These are phyloP conservation scores for Gonapodya prolifera DNA, from an alignment of 192 early-diverging fungal species.

Conservation along the genomic window DNA sequence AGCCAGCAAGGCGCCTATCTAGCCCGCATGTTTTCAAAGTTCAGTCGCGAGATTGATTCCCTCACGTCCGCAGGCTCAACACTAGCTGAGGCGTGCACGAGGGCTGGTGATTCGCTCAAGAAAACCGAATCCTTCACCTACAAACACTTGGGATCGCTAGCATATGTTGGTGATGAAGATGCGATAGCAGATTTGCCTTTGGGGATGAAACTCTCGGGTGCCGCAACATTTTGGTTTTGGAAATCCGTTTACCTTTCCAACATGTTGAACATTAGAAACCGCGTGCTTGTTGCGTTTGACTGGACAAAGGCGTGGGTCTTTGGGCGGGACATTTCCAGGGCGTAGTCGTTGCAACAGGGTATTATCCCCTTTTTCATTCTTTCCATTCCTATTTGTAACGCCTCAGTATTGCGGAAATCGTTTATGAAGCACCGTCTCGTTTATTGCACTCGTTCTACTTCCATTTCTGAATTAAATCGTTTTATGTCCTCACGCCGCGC, in stretches of 20 bases:
- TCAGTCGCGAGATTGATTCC: constrained; percentile 23
- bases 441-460: too few relatives aligned
- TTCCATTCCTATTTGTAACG: too few relatives aligned
- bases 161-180: constrained; percentile 62
- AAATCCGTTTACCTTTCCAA: constrained; percentile 55
- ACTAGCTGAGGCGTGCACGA: constrained; percentile 9
- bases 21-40: constrained; percentile 50
- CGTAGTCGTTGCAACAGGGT: too few relatives aligned
- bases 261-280: constrained; percentile 77
- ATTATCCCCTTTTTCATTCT: too few relatives aligned
- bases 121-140: constrained; percentile 57
- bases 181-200: constrained; percentile 84
- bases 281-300: constrained; percentile 68
- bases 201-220: constrained; percentile 28
- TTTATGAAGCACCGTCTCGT: too few relatives aligned
- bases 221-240: constrained; percentile 38
- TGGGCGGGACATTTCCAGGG: too few relatives aligned
- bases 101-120: too few relatives aligned
- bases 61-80: constrained; percentile 14
- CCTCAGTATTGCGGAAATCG: too few relatives aligned
- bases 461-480: too few relatives aligned
- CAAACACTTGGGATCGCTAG: constrained; percentile 72
- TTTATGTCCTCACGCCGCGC: too few relatives aligned
- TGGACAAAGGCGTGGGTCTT: too few relatives aligned
- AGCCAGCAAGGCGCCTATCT: constrained; percentile 80